Evolutionary conservation across 202 grass and related monocot species (phyloP).

Genomic region (Musa balbisiana): DNA sequence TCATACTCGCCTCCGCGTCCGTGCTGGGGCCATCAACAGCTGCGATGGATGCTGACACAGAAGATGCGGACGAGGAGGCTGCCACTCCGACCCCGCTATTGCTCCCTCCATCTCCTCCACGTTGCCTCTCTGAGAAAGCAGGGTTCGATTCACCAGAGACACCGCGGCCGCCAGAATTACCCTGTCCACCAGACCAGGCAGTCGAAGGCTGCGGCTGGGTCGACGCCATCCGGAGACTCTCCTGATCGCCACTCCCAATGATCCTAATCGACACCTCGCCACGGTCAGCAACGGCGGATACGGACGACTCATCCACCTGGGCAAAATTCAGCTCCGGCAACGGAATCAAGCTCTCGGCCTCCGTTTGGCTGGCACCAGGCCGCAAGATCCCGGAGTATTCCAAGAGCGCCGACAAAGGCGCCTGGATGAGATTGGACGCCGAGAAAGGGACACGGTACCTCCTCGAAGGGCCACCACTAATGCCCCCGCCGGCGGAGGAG

Average conservation of each 20-base stretch:
- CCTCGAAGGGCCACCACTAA: slow-evolving; percentile 20
- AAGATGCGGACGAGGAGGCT: slow-evolving; percentile 27
- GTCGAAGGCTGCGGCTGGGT: slow-evolving; percentile 4
- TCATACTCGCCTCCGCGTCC: slow-evolving; percentile 14
- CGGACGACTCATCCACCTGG: background rate
- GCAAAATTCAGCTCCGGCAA: background rate
- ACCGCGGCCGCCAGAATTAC: slow-evolving; percentile 7
- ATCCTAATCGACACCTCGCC: slow-evolving; percentile 90
- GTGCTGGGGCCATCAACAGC: background rate
- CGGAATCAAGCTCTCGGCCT: slow-evolving; percentile 21
- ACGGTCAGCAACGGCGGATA: background rate
- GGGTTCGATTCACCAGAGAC: slow-evolving; percentile 20
- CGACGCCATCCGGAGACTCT: background rate
- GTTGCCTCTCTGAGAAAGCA: slow-evolving; percentile 24
- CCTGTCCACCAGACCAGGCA: background rate
- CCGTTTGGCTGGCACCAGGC: slow-evolving; percentile 27
- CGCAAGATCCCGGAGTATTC: slow-evolving; percentile 88
- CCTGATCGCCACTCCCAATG: slow-evolving; percentile 41
- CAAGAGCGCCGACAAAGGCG: slow-evolving; percentile 70
- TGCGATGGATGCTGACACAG: background rate
- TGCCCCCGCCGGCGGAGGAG: background rate
- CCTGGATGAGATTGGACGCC: slow-evolving; percentile 78
- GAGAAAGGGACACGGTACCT: slow-evolving; percentile 85
- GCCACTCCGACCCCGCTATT: slow-evolving; percentile 7
- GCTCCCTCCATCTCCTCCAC: slow-evolving; percentile 28